Base-by-base conservation (phyloP, 495 filamentous ascomycete species). In the Daldinia caldariorum region DNA sequence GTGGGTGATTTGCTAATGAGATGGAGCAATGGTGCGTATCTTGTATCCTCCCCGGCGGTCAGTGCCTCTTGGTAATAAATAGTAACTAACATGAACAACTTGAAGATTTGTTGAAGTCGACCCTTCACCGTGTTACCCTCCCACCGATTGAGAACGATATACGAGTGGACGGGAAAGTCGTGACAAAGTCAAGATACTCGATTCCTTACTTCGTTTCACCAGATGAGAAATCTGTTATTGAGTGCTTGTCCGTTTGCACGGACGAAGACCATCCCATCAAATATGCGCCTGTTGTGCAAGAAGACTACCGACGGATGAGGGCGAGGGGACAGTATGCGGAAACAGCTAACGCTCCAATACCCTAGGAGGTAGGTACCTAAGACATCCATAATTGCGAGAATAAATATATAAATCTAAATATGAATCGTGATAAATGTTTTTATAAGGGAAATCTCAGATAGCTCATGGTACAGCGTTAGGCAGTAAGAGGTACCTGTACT, bases 201-300 rank as follows among this genome's bases (percentile, higher is more conserved):
- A 89, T 90, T 67, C 87, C 87, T 3, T 90, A 86, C 75, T 91
- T 89, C 67, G 77, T 89, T 55, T 78, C 81, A 26, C 84, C 86
- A 0, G 85, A 90, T 71, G 77, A 80, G 35, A 79, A 85, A 35
- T 75, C 81, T 18, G 67, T 88, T 14, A 85, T 91, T 59, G 84
- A 89, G 69, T 85, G 83, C 56, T 77, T 90, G 59, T 81, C 85
- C 0, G 84, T 84, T 20, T 88, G 84, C 68, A 69, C 70, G 0
- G 69, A 66, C 10, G 65, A 66, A 61, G 70, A 39, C 37, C 82
- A 72, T 73, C 81, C 63, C 14, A 77, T 81, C 10, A 86, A 84
- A 73, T 86, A 88, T 66, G 79, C 81, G 57, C 86, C 86, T 1
- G 82, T 87, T 20, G 79, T 83, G 8, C 83, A 85, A 59, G 78